These are phyloP conservation scores for Eragrostis curvula DNA, from an alignment of 176 grass and related monocot genomes.

Conservation along the genomic window DNA sequence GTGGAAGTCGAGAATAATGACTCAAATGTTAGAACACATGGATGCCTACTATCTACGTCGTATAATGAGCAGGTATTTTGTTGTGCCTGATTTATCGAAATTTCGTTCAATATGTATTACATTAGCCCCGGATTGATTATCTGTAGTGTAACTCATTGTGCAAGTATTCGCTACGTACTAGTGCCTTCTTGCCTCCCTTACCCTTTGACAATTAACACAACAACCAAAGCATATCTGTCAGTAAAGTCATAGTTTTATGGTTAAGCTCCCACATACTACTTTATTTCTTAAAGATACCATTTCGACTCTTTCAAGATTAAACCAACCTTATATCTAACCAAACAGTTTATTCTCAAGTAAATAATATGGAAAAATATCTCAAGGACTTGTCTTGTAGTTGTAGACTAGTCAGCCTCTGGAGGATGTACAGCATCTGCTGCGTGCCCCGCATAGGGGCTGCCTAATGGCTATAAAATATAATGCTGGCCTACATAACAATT, in stretches of 20 bases:
- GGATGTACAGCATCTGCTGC: not conserved
- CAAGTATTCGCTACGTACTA: not conserved
- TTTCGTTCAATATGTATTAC: slow-evolving; percentile 19
- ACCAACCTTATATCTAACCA: not conserved
- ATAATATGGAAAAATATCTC: not conserved
- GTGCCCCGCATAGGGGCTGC: not conserved
- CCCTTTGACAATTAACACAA: not conserved
- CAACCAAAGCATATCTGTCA: not conserved
- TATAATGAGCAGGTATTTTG: slow-evolving; percentile 84
- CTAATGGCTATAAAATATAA: slow-evolving; percentile 14
- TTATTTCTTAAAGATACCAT: slow-evolving; percentile 10
- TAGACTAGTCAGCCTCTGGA: slow-evolving; percentile 5
- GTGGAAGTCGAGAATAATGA: slow-evolving; percentile 92
- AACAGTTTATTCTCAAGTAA: not conserved
- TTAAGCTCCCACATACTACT: slow-evolving; percentile 9
- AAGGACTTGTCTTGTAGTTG: not conserved
- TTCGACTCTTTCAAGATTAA: not conserved
- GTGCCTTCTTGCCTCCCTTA: slow-evolving; percentile 1
- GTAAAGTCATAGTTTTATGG: not conserved
- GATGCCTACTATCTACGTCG: slow-evolving; percentile 90
- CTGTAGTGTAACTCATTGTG: not conserved
- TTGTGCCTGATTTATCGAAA: slow-evolving; percentile 19
- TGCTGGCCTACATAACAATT: not conserved
- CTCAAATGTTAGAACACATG: slow-evolving; percentile 90
- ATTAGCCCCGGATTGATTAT: slow-evolving; percentile 9